A percentile compares a stretch with the other conserved stretches of the same genome.
These are phyloP conservation scores for Grosmannia serpens DNA, from an alignment of 2,329 filamentous ascomycete genomes.

Conservation along the genomic window DNA sequence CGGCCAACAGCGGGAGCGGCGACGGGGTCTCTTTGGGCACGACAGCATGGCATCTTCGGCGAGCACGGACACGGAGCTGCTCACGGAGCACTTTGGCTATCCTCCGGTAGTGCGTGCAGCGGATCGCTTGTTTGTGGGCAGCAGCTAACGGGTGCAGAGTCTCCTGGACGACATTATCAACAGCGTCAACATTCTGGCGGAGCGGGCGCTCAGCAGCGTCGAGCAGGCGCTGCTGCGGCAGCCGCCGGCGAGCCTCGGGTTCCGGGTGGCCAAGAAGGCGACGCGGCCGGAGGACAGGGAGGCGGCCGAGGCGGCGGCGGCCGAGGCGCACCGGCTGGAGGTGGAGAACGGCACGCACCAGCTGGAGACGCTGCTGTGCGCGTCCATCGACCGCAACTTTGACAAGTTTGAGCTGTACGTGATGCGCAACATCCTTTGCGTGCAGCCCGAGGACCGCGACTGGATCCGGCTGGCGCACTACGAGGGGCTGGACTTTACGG, in stretches of 20 bases:
- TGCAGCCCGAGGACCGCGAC: constrained; percentile 55
- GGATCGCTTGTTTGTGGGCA: neutral
- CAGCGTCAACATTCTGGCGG: constrained; percentile 84
- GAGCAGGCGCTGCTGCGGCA: constrained; percentile 70
- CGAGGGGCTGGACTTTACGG: constrained; percentile 46
- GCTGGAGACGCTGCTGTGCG: constrained; percentile 70
- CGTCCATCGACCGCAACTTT: constrained; percentile 73
- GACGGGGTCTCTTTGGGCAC: too few species aligned
- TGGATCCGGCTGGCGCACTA: constrained; percentile 84
- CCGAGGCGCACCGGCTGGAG: constrained; percentile 49
- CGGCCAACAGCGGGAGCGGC: neutral
- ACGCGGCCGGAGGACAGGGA: constrained; percentile 11
- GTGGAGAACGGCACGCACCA: constrained; percentile 83
- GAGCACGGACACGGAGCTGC: constrained; percentile 49
- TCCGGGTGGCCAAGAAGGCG: constrained; percentile 41
- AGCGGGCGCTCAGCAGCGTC: constrained; percentile 77
- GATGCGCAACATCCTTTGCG: constrained; percentile 70
- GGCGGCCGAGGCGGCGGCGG: constrained; percentile 16
- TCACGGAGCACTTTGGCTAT: constrained; percentile 94
- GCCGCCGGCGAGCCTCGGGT: constrained; percentile 70
- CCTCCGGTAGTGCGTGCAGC: constrained; percentile 67
- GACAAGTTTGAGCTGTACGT: constrained; percentile 85
- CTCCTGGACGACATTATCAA: constrained; percentile 98
- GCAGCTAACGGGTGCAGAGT: constrained; percentile 39
- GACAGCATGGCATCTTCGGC: constrained; percentile 16